Conservation (phyloP, 2,329 filamentous ascomycete species). For the Gaeumannomyces sp. region DNA sequence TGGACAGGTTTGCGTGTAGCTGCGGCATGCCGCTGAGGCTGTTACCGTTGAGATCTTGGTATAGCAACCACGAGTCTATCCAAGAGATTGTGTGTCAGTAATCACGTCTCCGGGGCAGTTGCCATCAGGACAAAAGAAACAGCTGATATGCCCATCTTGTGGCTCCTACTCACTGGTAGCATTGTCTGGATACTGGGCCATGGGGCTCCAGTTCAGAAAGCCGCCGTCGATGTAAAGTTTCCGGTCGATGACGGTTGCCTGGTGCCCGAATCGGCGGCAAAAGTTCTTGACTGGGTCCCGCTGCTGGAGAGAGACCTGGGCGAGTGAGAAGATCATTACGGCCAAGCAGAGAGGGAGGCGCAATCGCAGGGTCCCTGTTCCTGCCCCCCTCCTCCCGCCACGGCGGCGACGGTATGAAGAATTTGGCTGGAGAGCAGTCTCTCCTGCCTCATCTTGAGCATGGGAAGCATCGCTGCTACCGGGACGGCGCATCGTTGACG, state of each 20-base stretch:
- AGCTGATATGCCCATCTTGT: background rate
- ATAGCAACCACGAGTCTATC: slow-evolving; percentile 48
- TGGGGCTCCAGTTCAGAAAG: slow-evolving; percentile 47
- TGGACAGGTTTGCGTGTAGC: slow-evolving; percentile 51
- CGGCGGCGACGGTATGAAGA: background rate
- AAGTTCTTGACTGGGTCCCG: slow-evolving; percentile 49
- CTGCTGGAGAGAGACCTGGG: slow-evolving; percentile 23
- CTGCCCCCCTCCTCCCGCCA: background rate
- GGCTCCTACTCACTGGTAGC: slow-evolving; percentile 45
- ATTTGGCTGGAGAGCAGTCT: background rate
- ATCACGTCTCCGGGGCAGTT: background rate
- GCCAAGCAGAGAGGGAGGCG: background rate
- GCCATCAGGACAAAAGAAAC: background rate
- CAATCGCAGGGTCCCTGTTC: too few species aligned
- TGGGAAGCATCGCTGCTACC: background rate
- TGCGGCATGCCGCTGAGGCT: slow-evolving; percentile 42
- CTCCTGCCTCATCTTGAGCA: background rate
- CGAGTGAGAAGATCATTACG: slow-evolving; percentile 8
- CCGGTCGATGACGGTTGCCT: slow-evolving; percentile 52
- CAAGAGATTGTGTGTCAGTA: background rate
- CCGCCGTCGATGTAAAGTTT: slow-evolving; percentile 59
- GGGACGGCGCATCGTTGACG: background rate
- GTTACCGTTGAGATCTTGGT: slow-evolving; percentile 46
- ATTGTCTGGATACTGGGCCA: slow-evolving; percentile 41
- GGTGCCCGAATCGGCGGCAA: slow-evolving; percentile 50